Conservation (phyloP, 352 stramenopile genomes). For the Phytopythium oedochilum region DNA sequence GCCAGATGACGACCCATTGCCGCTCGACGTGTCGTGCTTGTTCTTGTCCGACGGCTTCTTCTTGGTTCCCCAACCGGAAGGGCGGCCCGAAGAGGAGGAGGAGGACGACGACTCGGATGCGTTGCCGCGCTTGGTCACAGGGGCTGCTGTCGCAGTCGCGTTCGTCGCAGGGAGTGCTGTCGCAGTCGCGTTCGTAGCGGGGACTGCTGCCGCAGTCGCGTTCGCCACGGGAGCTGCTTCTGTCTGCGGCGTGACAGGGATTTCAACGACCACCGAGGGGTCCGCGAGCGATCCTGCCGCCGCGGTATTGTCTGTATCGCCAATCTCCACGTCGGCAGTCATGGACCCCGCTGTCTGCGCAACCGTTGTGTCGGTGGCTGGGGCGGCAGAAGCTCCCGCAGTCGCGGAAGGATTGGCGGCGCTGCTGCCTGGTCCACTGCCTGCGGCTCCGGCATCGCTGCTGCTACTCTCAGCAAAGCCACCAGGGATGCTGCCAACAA, state of each 20-base stretch:
- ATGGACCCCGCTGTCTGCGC: background rate
- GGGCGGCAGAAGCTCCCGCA: background rate
- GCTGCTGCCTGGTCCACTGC: background rate
- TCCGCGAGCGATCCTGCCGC: background rate
- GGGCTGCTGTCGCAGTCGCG: background rate
- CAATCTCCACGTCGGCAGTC: background rate
- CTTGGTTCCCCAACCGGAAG: slow-evolving; percentile 7
- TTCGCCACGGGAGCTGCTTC: background rate
- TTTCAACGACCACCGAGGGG: background rate
- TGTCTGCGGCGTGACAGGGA: background rate
- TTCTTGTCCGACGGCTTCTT: slow-evolving; percentile 14
- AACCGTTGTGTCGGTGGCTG: background rate
- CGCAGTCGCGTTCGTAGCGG: background rate
- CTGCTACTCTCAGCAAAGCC: too few relatives aligned
- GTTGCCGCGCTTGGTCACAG: background rate
- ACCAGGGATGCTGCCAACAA: background rate
- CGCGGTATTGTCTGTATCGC: background rate
- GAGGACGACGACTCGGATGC: background rate
- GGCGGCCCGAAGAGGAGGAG: slow-evolving; percentile 8
- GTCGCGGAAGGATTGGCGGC: background rate
- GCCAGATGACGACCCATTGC: slow-evolving; percentile 1
- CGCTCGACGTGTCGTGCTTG: slow-evolving; percentile 8
- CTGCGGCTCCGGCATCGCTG: background rate
- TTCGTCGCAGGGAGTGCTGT: too few relatives aligned
- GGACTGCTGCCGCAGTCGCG: too few relatives aligned